Evolutionary conservation across 1,284 basidiomycete genomes (phyloP), one percentile per base, ranked within the genome.

Genomic region (Sporisorium sorghi): DNA sequence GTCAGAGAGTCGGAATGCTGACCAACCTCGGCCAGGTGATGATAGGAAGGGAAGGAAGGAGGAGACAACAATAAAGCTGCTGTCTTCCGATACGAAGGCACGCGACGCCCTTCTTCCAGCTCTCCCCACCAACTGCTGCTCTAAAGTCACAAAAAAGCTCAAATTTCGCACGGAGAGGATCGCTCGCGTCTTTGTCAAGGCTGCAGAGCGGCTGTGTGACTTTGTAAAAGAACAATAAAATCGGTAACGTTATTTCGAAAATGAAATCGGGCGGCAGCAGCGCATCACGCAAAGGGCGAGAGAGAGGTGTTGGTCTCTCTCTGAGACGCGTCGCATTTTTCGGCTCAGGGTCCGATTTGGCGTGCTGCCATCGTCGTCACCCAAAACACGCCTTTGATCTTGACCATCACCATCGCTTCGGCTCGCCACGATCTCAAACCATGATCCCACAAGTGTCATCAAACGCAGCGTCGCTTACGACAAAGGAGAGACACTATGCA

Each of bases 401-500:
- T 19, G n/a, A 65, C 40, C 48, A 51, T 42, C 57, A 56, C 40
- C 64, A 54, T 7, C 21, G 5, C n/a, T 33, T 28, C n/a, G n/a
- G n/a, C 9, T 10, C 56, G 19, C 26, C 4, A 42, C 23, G 11
- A 15, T 28, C 17, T 4, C n/a, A 17, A n/a, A 44, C 21, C 51
- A 69, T 73, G 65, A 58, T 69, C 15, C 56, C 63, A 35, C 63
- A 72, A 35, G 52, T 54, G 3, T 47, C 69, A 2, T 58, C 62
- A 2, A 57, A 57, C 17, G n/a, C 58, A 10, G 33, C 58, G 14
- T 33, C 63, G 28, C 37, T 69, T 15, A 63, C 62, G 15, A 64
- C 58, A 26, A 76, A 76, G 37, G 73, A 76, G 23, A 52, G 69
- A 23, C 73, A 73, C 54, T 76, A 76, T 43, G 64, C 69, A 15